phyloP scores from a whole-genome alignment of 208 protist species.

The Crithidia mellificae region DNA sequence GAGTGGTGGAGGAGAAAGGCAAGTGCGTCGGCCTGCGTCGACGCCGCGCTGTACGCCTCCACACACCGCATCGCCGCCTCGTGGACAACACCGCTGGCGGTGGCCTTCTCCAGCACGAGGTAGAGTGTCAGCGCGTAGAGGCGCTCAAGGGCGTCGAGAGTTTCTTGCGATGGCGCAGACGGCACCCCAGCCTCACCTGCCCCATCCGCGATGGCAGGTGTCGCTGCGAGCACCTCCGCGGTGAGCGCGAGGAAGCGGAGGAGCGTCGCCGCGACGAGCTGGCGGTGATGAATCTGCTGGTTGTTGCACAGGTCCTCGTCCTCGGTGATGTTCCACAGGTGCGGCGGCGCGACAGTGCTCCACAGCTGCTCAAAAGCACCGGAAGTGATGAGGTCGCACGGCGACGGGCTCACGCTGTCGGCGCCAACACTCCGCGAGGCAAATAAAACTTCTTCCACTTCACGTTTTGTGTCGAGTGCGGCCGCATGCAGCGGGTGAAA shows the following conservation, averaged over 20 bases:
- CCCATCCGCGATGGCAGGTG: too few relatives aligned
- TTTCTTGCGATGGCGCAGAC: not conserved
- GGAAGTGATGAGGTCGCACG: slow-evolving; percentile 53
- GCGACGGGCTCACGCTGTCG: slow-evolving; percentile 30
- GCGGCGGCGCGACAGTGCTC: slow-evolving; percentile 68
- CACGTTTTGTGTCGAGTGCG: not conserved
- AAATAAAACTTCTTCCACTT: not conserved
- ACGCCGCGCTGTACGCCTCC: slow-evolving; percentile 46
- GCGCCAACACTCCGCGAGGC: not conserved
- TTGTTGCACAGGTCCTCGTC: slow-evolving; percentile 77
- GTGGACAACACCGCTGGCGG: slow-evolving; percentile 52
- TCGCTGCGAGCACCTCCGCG: slow-evolving; percentile 30
- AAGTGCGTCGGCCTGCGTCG: slow-evolving; percentile 36
- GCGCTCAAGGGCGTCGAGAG: slow-evolving; percentile 38
- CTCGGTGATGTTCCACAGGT: slow-evolving; percentile 81
- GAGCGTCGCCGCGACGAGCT: slow-evolving; percentile 70
- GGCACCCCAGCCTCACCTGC: not conserved
- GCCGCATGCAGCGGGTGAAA: slow-evolving; percentile 46
- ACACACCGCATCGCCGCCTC: slow-evolving; percentile 62
- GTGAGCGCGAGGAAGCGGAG: slow-evolving; percentile 65
- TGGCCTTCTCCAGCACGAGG: slow-evolving; percentile 86
- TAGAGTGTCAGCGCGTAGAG: slow-evolving; percentile 74
- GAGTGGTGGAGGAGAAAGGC: slow-evolving; percentile 56
- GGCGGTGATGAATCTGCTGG: slow-evolving; percentile 79
- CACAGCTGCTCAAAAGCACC: slow-evolving; percentile 83